Base-by-base conservation (phyloP, 129 eudicot genomes). In the Chrysanthemum makinoi region DNA sequence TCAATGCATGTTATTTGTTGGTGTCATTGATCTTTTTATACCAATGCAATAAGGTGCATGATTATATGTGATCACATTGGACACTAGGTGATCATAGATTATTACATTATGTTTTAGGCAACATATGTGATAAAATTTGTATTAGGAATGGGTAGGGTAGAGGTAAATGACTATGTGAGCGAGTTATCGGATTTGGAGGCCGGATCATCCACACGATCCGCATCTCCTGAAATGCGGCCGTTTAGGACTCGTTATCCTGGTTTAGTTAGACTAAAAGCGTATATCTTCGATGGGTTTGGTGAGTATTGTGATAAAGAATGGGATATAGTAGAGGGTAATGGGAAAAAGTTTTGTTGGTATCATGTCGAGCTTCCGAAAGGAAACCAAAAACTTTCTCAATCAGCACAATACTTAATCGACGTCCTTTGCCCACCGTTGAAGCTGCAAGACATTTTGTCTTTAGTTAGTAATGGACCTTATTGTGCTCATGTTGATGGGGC, bases 401-500 rank as follows among this genome's bases (percentile, higher is more conserved):
- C 88, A 0, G 96, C 94, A 18, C 88, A 86, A 63, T 84, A 84
- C 72, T 88, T 90, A 24, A 90, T 90, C 5, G 85, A 87, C 54
- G 84, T 71, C 46, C 94, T 90, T 35, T 90, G 96, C 58, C 96
- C 96, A 0, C 96, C 96, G 0, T 72, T 90, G 58, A 90, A 87
- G 69, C 94, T 90, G 33, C 96, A 87, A 50, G 96, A 90, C 72
- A 90, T 90, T 56, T 83, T 90, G 4, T 84, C 94, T 10, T 72
- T 90, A 33, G 83, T 85, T 69, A 90, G 94, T 68, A 90, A 81
- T 49, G 96, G 96, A 30, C 93, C 96, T 17, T 90, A 80, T 78
- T 90, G 96, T 72, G 96, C 85, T 65, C 82, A 87, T 64, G 94
- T 90, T 39, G 89, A 87, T 75, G 96, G 96, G 11, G 88, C 96